A percentile compares a stretch with the other conserved stretches of the same genome.
Conservation (phyloP, 2,329 filamentous ascomycete genomes). For the Sporothrix brunneoviolacea region DNA sequence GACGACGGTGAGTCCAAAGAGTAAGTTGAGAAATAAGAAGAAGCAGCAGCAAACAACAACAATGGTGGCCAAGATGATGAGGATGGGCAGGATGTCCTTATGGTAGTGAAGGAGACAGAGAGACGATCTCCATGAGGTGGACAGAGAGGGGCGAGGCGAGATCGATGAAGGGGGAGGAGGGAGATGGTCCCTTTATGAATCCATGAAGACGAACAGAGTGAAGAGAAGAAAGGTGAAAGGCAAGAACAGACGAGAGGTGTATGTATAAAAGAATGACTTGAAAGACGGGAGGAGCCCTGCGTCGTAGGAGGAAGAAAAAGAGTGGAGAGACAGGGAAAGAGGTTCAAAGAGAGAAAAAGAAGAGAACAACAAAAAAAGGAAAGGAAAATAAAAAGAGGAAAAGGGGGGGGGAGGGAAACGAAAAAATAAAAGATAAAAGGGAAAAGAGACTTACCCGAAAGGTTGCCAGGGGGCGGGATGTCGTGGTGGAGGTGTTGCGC, state of each 20-base stretch:
- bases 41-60: not conserved
- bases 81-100: conserved; percentile 3
- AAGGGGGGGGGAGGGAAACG: not conserved
- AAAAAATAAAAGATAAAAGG: conserved; percentile 2
- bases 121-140: conserved; percentile 13
- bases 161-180: conserved; percentile 1
- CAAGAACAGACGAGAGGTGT: not conserved
- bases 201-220: conserved; percentile 5
- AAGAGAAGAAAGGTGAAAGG: not conserved
- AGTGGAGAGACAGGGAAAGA: conserved; percentile 7
- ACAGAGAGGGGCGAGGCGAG: not conserved
- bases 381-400: not conserved
- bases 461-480: conserved; percentile 12
- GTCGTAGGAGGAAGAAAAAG: not conserved
- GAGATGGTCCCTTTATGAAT: conserved; percentile 16
- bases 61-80: not conserved
- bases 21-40: not conserved
- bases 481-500: conserved; percentile 13
- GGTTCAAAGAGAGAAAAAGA: not conserved
- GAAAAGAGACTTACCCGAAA: conserved; percentile 14
- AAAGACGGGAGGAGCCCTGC: not conserved
- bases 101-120: not conserved
- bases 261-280: not conserved
- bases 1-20: not conserved
- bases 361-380: not conserved